Evolutionary conservation across 345 rosid genomes (phyloP).

Genomic region (Arabis hirsuta): DNA sequence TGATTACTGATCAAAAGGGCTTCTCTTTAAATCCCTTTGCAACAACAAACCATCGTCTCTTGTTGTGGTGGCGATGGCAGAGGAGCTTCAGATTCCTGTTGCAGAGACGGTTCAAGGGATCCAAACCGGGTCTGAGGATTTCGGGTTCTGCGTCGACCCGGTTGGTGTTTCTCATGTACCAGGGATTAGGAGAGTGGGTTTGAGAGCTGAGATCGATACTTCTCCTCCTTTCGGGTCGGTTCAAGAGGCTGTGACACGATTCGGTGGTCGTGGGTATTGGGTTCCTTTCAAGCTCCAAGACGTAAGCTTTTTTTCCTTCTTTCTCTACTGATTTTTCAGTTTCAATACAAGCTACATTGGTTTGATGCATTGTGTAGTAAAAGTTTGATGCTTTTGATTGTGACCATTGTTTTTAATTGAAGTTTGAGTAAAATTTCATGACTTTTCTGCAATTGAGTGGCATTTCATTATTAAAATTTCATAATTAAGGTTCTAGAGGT

Average conservation of each 20-base stretch:
- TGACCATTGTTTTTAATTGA: neutral
- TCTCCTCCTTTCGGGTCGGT: constrained; percentile 93
- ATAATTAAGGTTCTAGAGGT: neutral
- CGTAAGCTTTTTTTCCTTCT: constrained; percentile 35
- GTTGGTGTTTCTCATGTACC: constrained; percentile 33
- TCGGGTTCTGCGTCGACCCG: constrained; percentile 43
- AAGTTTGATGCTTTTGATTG: neutral
- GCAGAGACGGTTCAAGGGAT: constrained; percentile 56
- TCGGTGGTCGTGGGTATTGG: constrained; percentile 89
- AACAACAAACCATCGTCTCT: constrained; percentile 20
- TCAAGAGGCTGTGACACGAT: constrained; percentile 87
- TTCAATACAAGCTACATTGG: neutral
- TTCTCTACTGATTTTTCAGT: neutral
- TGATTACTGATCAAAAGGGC: constrained; percentile 19
- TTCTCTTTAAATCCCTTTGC: constrained; percentile 42
- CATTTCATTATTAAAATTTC: neutral
- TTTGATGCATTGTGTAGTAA: neutral
- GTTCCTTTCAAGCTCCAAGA: constrained; percentile 63
- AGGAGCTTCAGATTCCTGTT: constrained; percentile 31
- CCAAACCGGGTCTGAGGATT: constrained; percentile 44
- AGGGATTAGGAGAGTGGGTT: constrained; percentile 58
- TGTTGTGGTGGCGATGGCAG: constrained; percentile 48
- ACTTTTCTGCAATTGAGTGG: neutral
- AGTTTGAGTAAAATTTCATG: neutral
- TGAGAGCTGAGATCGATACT: constrained; percentile 91